Base-by-base conservation (phyloP, 108 stramenopile genomes). In the Skeletonema potamos region DNA sequence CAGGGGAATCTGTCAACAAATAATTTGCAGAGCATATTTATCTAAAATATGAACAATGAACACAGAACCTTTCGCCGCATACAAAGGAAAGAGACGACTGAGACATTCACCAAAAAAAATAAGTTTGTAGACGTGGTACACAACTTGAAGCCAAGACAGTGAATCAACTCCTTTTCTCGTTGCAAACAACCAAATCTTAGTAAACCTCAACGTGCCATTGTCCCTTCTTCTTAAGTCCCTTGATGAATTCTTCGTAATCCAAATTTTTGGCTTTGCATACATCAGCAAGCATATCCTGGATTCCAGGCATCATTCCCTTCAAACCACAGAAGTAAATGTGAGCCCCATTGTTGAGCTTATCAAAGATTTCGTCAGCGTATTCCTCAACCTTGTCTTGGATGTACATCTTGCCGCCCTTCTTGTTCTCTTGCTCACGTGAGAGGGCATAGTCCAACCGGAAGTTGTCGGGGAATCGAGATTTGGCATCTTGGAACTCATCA, bases 261-360 rank as follows among this genome's bases (percentile, higher is more conserved):
- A 96, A 54, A 15, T 85, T 87, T 90, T 98, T 97, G 58, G 65
- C 61, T 54, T 81, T 76, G 43, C 92, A 90, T 28, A 98, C 97
- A 18, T 70, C 71, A 81, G 90, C 83, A 61, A 98, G 92, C 94
- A 96, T 98, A 43, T 92, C 89, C 66, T 94, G 92, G 79, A 97
- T 97, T 64, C 96, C 95, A 69, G 96, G 96, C 97, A 98, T 98
- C 97, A 98, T 97, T 34, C 96, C 97, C 89, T 98, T 98, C 61
- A 98, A 75, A 29, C 97, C 97, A 74, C 97, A 98, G 86, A 98
- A 98, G 88, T 98, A 98, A 65, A 98, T 96, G 92, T 96, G 96
- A 13, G 96, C 97, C 64, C 96, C 96, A 22, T 84, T 85, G 59
- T 85, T 83, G 15, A 98, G 87, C 88, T 92, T 93, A 37, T 36